Evolutionary conservation across 192 early-diverging fungal species (phyloP), one percentile per base, ranked within the genome.

Genomic region (Diversispora epigaea): DNA sequence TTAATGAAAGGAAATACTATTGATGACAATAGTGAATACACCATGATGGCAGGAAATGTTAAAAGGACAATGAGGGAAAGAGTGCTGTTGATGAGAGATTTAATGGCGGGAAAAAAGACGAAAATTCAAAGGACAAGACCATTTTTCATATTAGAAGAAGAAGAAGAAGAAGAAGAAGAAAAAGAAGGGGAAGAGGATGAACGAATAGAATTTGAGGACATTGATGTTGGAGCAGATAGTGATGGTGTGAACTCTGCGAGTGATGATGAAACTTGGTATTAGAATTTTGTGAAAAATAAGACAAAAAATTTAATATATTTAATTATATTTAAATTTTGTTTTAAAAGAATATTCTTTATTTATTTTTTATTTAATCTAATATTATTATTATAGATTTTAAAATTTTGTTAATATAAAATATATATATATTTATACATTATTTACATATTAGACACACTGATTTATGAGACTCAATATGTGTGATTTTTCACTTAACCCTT

Each of bases 111-210:
- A 46, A 25, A 40, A 19, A 40, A 65, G 43, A 25, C 15, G 3
- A 65, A 65, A 22, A 10, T 45, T 50, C 39, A 25, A 41, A 52
- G 19, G 14, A 68, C 47, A 22, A 68, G 50, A 54, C 67, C 67
- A 12, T 68, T 68, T 22, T 68, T 68, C 50, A 25, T 68, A 47
- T 50, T 68, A 52, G 12, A 68, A 6, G 67, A 68, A 17, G 50
- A 25, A 21, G 44, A 68, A 21, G 17, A 11, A 32, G 45, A 46
- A 14, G 21, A 14, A 44, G 44, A 67, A n/a, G 4, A 41, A 3
- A 14, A 46, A 21, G 19, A 68, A n/a, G 46, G 67, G 47, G 67
- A 68, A 50, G 67, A 68, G 15, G 67, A 68, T 6, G 25, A 15
- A 12, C 50, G 67, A 17, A 54, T 54, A 17, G n/a, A 54, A 17